These are phyloP conservation scores for Candida montana DNA, from an alignment of 805 yeast genomes.

Conservation along the genomic window DNA sequence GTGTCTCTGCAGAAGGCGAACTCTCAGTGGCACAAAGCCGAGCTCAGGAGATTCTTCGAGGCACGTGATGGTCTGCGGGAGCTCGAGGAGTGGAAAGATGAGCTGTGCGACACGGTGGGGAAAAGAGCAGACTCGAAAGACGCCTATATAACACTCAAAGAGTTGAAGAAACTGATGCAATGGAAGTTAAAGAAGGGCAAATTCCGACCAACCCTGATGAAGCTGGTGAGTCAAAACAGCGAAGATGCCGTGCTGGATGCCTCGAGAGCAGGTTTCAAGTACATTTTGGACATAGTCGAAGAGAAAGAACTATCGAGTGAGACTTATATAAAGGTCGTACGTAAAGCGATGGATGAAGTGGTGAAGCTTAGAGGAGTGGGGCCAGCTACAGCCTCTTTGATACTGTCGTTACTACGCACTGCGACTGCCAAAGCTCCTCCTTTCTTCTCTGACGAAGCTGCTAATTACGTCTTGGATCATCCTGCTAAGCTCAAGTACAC, in stretches of 20 bases:
- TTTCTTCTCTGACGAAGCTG: slow-evolving; percentile 25
- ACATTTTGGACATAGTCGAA: no score
- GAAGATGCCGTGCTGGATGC: slow-evolving; percentile 8
- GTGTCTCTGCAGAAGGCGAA: no score
- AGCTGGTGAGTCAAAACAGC: slow-evolving; percentile 19
- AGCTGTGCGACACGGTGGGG: slow-evolving; percentile 8
- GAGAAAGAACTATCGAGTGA: no score
- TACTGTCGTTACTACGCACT: slow-evolving; percentile 15
- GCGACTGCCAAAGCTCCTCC: slow-evolving; percentile 21
- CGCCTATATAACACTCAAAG: slow-evolving; percentile 13
- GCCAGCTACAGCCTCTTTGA: slow-evolving; percentile 25
- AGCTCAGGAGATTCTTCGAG: slow-evolving; percentile 4
- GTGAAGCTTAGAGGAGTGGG: slow-evolving; percentile 22
- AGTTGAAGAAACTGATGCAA: slow-evolving; percentile 20
- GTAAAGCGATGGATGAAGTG: slow-evolving; percentile 7
- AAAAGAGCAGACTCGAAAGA: slow-evolving; percentile 2
- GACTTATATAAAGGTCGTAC: slow-evolving; percentile 13
- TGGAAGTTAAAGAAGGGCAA: slow-evolving; percentile 26
- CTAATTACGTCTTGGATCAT: slow-evolving; percentile 11
- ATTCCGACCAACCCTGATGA: slow-evolving; percentile 22
- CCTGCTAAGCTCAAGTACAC: slow-evolving; percentile 19
- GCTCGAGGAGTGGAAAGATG: slow-evolving; percentile 21
- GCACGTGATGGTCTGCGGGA: slow-evolving; percentile 4
- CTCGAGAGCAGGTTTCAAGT: slow-evolving; percentile 4
- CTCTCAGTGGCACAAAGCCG: background rate